Evolutionary conservation across 805 yeast species (phyloP).

Genomic region (Babjeviella inositovora): DNA sequence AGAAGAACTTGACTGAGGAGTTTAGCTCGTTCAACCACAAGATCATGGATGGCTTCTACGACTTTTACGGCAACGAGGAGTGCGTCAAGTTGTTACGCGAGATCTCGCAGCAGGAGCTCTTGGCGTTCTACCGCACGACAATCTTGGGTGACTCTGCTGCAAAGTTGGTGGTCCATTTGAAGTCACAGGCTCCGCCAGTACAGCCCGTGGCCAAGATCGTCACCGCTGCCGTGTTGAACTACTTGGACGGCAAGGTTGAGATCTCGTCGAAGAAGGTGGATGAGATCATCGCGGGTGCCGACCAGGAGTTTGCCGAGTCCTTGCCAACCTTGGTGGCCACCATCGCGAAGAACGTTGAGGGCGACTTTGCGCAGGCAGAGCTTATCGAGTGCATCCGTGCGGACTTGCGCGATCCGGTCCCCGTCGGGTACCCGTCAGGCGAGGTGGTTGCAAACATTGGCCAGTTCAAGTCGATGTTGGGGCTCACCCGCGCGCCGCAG

Average conservation of each 20-base stretch:
- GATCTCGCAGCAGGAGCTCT: constrained; percentile 39
- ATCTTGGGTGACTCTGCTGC: constrained; percentile 16
- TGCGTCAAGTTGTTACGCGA: constrained; percentile 40
- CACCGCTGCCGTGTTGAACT: constrained; percentile 11
- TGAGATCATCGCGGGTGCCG: constrained; percentile 4
- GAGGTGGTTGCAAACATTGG: constrained; percentile 23
- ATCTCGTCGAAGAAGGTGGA: constrained; percentile 10
- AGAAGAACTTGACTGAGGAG: constrained; percentile 72
- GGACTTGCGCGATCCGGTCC: constrained; percentile 11
- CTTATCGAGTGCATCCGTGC: constrained; percentile 1
- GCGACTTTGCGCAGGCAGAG: not conserved
- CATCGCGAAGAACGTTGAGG: constrained; percentile 2
- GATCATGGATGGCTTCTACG: constrained; percentile 65
- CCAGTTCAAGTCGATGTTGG: constrained; percentile 36
- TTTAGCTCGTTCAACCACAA: constrained; percentile 44
- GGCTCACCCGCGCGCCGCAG: constrained; percentile 43
- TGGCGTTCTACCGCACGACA: constrained; percentile 31
- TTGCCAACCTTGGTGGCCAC: too few species aligned
- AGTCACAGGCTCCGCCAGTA: constrained; percentile 25
- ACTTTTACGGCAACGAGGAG: constrained; percentile 41
- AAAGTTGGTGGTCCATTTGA: constrained; percentile 43
- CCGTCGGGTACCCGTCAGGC: constrained; percentile 32
- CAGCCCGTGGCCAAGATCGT: constrained; percentile 7
- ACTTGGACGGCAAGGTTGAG: constrained; percentile 9
- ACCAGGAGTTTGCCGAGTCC: constrained; percentile 2